Evolutionary conservation across 495 filamentous ascomycete species (phyloP), one percentile per base, ranked within the genome.

Genomic region (Aspergillus coremiiformis): DNA sequence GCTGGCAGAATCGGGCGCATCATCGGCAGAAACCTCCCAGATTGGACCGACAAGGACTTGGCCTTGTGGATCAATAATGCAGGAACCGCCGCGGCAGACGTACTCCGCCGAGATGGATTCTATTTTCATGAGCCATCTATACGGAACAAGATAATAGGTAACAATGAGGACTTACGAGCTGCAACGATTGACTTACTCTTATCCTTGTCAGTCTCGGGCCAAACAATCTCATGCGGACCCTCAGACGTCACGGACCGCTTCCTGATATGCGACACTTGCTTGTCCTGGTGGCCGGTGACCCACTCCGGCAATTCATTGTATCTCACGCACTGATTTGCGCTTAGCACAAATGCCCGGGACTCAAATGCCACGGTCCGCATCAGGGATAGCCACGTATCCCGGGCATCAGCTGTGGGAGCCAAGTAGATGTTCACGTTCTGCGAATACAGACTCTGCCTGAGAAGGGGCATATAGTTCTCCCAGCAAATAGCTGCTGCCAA

Each of bases 381-480:
- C 0, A 94, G 77, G 1, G 85, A 71, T 12, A 87, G 66, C 92
- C 92, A 97, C 1, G 88, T 84, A 59, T 92, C 85, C 33, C 91
- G 78, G 19, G 74, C 80, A 66, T 97, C 92, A 8, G 92, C 92
- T 1, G 91, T 96, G 0, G 92, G 92, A 0, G 92, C 90, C 14
- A 96, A 82, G 60, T 94, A 97, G 19, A 97, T 73, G 62, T 92
- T 95, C 51, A 96, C 85, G 62, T 95, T 94, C 67, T 96, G 92
- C 2, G 81, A 77, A 60, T 97, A 97, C 15, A 97, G 75, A 19
- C 83, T 80, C 46, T 88, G 77, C 8, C 86, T 74, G 1, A 97
- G 77, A 17, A 96, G 71, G 0, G 92, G 92, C 92, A 97, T 97
- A 63, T 89, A 95, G 57, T 89, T 96, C 68, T 97, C 92, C 92